Conservation (phyloP, 306 rosid genomes). For the Hippophae rhamnoides region DNA sequence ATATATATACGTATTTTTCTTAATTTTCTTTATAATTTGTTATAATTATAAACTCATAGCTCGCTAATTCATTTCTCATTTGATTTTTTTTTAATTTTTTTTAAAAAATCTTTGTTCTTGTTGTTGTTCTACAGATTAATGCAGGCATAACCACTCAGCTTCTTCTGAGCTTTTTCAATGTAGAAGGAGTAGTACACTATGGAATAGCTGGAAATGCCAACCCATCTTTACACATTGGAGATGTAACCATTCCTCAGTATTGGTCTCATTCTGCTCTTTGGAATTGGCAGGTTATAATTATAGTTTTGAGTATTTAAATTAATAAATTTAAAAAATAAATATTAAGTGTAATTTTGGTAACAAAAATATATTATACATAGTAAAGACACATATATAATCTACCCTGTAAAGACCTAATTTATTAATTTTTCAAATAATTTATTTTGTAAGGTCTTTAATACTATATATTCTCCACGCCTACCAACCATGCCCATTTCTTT, state of each 20-base stretch:
- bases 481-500: too few relatives aligned
- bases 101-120: neutral
- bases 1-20: neutral
- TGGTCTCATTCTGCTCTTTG: slow-evolving; percentile 57
- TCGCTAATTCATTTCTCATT: neutral
- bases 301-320: too few relatives aligned
- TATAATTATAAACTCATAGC: neutral
- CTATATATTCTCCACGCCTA: too few relatives aligned
- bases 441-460: too few relatives aligned
- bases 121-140: slow-evolving; percentile 27
- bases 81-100: neutral
- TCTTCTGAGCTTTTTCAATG: slow-evolving; percentile 33
- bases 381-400: too few relatives aligned
- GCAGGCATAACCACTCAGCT: slow-evolving; percentile 57
- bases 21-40: neutral
- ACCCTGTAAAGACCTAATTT: too few relatives aligned
- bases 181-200: slow-evolving; percentile 59
- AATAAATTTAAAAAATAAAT: too few relatives aligned
- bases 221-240: slow-evolving; percentile 46
- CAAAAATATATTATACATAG: too few relatives aligned
- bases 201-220: slow-evolving; percentile 70
- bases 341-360: too few relatives aligned
- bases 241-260: slow-evolving; percentile 39
- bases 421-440: too few relatives aligned
- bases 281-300: slow-evolving; percentile 49